phyloP scores from a whole-genome alignment of 2,329 filamentous ascomycete genomes.

The Scedosporium aurantiacum region DNA sequence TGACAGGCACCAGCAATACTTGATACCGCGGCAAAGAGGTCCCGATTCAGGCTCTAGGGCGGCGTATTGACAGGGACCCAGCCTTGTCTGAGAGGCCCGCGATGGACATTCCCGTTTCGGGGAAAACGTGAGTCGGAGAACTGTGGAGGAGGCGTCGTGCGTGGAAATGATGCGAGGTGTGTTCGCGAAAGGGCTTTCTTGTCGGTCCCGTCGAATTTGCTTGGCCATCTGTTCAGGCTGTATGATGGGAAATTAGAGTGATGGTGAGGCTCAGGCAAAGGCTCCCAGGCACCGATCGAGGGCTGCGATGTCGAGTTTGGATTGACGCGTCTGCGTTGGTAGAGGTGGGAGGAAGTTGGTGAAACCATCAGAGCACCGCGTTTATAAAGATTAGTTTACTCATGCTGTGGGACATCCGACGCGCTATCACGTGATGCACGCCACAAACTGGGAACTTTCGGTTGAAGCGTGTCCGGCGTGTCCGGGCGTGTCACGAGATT shows the following conservation, averaged over 20 bases:
- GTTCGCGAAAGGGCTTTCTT: conserved; percentile 1
- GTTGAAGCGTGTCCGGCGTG: too few relatives aligned
- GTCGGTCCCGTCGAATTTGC: background rate
- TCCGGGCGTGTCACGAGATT: too few relatives aligned
- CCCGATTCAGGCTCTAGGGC: conserved; percentile 52
- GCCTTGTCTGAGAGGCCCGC: conserved; percentile 27
- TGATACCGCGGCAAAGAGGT: conserved; percentile 12
- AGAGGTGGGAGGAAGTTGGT: background rate
- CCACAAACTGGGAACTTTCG: too few relatives aligned
- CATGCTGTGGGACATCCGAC: too few relatives aligned
- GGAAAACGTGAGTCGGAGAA: conserved; percentile 64
- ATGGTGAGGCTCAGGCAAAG: background rate
- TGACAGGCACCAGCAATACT: conserved; percentile 3
- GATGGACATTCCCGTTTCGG: conserved; percentile 49
- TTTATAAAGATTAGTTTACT: too few relatives aligned
- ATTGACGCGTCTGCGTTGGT: background rate
- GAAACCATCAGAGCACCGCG: background rate
- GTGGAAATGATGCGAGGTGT: background rate
- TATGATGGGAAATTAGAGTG: background rate
- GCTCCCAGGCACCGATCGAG: background rate
- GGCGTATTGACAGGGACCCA: conserved; percentile 36
- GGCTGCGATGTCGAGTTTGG: background rate
- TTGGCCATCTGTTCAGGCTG: background rate
- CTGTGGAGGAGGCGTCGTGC: conserved; percentile 71
- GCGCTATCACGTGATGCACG: too few relatives aligned